phyloP scores from a whole-genome alignment of 352 stramenopile species.

The Phytophthora pistaciae region DNA sequence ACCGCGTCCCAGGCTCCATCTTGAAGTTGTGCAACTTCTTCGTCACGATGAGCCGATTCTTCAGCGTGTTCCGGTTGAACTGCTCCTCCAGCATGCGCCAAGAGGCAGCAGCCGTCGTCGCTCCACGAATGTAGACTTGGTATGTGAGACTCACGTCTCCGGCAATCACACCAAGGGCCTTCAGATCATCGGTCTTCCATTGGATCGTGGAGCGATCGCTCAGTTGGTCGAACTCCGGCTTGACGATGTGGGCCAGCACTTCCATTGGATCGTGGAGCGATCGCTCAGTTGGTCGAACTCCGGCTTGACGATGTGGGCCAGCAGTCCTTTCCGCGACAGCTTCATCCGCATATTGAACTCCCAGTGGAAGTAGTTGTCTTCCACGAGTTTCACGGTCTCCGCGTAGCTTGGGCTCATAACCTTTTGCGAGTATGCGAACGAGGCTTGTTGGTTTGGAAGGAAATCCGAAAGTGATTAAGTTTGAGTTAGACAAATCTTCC shows the following conservation, averaged over 20 bases:
- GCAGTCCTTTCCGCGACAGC: conserved; percentile 1
- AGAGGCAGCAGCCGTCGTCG: conserved; percentile 2
- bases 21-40: conserved; percentile 37
- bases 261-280: conserved; percentile 13
- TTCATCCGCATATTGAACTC: conserved; percentile 19
- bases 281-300: conserved; percentile 1
- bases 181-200: conserved; percentile 32
- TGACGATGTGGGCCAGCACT: conserved; percentile 1
- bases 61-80: conserved; percentile 29
- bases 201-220: conserved; percentile 1
- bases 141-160: conserved; percentile 17
- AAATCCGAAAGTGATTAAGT: too few relatives aligned
- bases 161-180: conserved; percentile 27
- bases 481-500: too few relatives aligned
- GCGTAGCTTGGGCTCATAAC: conserved; percentile 23
- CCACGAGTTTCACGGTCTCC: conserved; percentile 11
- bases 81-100: conserved; percentile 24
- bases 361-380: conserved; percentile 14
- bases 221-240: not conserved
- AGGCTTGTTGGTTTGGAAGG: too few relatives aligned
- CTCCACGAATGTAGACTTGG: conserved; percentile 25
- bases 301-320: not conserved
- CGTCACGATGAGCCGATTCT: conserved; percentile 31
- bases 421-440: not conserved
- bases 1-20: conserved; percentile 24